Base-by-base conservation (phyloP, 352 stramenopile species). In the Globisporangium nagaii region DNA sequence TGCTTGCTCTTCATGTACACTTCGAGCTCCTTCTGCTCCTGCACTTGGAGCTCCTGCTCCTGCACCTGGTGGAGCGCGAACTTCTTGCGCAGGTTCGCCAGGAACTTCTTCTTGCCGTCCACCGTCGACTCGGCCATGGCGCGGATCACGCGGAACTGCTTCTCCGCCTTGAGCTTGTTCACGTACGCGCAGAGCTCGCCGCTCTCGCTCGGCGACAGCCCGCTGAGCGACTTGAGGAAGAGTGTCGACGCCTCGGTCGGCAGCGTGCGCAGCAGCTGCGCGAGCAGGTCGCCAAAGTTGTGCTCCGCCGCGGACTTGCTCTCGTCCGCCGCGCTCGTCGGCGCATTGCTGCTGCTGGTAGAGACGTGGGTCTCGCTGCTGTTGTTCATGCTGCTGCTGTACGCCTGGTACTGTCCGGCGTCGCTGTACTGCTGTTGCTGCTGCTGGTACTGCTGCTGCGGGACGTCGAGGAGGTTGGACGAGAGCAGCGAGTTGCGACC, bases 101-200 rank as follows among this genome's bases (percentile, higher is more conserved):
- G 62, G 39, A 91, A 93, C 44, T 82, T 84, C 56, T 87, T 84
- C 65, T 93, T 93, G 48, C 80, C 83, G 10, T 89, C 76, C 0
- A 89, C 60, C 30, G 79, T 84, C 19, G 76, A 81, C 59, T 91
- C 81, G 50, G 79, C 79, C 78, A 93, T 88, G 32, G 83, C 80
- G 39, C 86, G 84, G 54, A 93, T 90, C 53, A 93, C 83, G 32
- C 83, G 83, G 60, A 87, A 93, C 69, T 93, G 81, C 62, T 93
- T 93, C 61, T 89, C 76, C 34, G 83, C 74, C 24, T 83, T 79
- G 56, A 93, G 70, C 41, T 71, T 71, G 46, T 73, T 64, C 42
- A 93, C 75, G 47, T 93, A 89, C 41, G 77, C 73, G 41, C 80
- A 88, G 39, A 93, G 73, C 53, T 91, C 79, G 62, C 79, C 68